Evolutionary conservation across 306 rosid species (phyloP).

Genomic region (Vicia villosa): DNA sequence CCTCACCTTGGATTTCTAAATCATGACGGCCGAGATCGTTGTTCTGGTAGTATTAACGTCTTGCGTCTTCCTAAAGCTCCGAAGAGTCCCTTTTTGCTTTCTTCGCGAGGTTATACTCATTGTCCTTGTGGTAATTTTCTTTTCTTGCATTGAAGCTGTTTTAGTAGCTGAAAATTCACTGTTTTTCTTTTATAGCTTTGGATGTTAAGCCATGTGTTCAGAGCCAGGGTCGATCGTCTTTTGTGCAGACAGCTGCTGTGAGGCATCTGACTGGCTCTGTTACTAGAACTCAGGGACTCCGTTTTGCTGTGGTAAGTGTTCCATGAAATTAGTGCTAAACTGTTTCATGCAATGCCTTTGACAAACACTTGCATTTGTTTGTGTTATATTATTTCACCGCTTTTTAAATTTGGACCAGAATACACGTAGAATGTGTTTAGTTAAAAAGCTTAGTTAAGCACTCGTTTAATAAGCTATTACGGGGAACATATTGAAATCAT

Average conservation of each 20-base stretch:
- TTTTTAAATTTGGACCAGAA: background rate
- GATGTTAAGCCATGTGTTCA: slow-evolving; percentile 28
- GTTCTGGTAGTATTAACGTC: slow-evolving; percentile 6
- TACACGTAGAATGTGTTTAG: background rate
- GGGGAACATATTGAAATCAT: background rate
- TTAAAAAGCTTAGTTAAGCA: background rate
- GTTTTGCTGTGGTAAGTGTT: slow-evolving; percentile 76
- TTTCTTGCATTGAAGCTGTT: slow-evolving; percentile 4
- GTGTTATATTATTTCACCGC: slow-evolving; percentile 3
- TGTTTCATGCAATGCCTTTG: slow-evolving; percentile 3
- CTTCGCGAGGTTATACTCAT: slow-evolving; percentile 37
- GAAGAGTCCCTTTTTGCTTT: slow-evolving; percentile 26
- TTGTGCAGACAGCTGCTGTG: slow-evolving; percentile 65
- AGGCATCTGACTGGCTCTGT: slow-evolving; percentile 84
- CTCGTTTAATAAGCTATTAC: background rate
- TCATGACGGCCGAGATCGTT: slow-evolving; percentile 10
- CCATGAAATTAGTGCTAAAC: background rate
- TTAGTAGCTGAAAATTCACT: slow-evolving; percentile 35
- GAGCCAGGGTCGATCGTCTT: slow-evolving; percentile 50
- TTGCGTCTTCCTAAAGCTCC: slow-evolving; percentile 32
- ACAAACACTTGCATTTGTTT: background rate
- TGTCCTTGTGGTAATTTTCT: slow-evolving; percentile 21
- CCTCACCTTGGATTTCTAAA: slow-evolving; percentile 36
- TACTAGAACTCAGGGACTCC: slow-evolving; percentile 68
- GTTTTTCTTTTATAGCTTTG: slow-evolving; percentile 27